Base-by-base conservation (phyloP, 2,329 filamentous ascomycete genomes). In the Xylaria sp. region DNA sequence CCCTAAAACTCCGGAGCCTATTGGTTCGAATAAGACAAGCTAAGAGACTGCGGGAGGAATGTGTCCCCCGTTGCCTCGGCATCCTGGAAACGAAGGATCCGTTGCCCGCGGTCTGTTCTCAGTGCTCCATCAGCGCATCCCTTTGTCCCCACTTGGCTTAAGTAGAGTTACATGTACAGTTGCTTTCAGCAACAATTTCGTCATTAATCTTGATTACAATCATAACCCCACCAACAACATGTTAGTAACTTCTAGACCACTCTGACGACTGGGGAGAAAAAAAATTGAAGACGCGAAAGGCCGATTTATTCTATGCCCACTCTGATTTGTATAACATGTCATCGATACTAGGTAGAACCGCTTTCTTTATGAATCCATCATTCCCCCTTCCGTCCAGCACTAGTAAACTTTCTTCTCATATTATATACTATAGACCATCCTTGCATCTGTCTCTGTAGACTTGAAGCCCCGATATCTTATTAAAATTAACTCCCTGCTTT, bases 241-340 rank as follows among this genome's bases (percentile, higher is more conserved):
- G 34, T 37, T 51, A 41, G 41, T 56, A 41, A 28, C 52, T 46
- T 51, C 55, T 64, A 64, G 57, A 34, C 50, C 13, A 13, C 37
- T 8, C 28, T 34, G 5, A 41, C 37, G 57, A 51, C 67, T 55
- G 60, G 50, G 41, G 56, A 62, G 44, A 57, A 66, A 60, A 56
- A 65, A 66, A 60, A 44, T 41, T 52, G 52, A 57, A 58, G 65
- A 60, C 41, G 63, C 59, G 63, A 66, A 69, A 63, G 67, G 34
- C 44, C 67, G 67, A 70, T 25, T 63, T 54, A 34, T 59, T 63
- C 28, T 13, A 63, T 51, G 58, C 34, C 52, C 39, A 58, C 63
- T 56, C 58, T 34, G 39, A 37, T 54, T 58, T 63, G 56, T 63
- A 51, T 46, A 20, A 13, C 41, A 66, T 66, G 48, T 55, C 63